Base-by-base conservation (phyloP, 2,329 filamentous ascomycete species). In the Zymoseptoria crescenta region DNA sequence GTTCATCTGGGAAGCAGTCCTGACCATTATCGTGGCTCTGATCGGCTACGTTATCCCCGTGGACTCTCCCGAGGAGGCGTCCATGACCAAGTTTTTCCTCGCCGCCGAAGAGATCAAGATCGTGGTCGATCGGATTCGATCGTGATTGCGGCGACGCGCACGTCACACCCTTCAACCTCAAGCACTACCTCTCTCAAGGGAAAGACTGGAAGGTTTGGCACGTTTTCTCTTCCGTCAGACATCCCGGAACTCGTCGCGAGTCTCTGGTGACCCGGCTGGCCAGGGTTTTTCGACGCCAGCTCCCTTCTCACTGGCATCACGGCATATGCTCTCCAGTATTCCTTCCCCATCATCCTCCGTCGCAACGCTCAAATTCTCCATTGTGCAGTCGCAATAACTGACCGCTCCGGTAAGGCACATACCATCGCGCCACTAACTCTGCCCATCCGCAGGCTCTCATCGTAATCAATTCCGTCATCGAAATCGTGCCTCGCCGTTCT, bases 301-400 rank as follows among this genome's bases (percentile, higher is more conserved):
- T 16, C 24, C 13, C 13, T 21, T 10, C 49, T 51, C 1, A 35
- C 45, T 6, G 57, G 52, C 1, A 49, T 52, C 3, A 56, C 48
- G 29, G 30, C 49, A 52, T 59, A 59, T 49, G 30, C 41, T 9
- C 35, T 59, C 9, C 30, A 87, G 2, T 93, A 88, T 72, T 92
- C 92, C 69, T 75, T 93, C 6, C 89, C 89, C 7, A 83, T 91
- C 68, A 89, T 94, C 67, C 82, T 95, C 8, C 68, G 69, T 8
- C 64, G 73, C n/a, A 20, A 79, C 79, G n/a, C 82, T 76, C 64
- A 72, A 73, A 0, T 92, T 89, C 75, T 77, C 73, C 49, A 76
- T 86, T 2, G 86, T 80, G 4, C 76, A 77, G 49, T 77, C 87
- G 0, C 87, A 91, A 73, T 89, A 87, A 69, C 82, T 92, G 3